Evolutionary conservation across 2,329 filamentous ascomycete species (phyloP), one percentile per base, ranked within the genome.

Genomic region (Pseudogymnoascus sp.): DNA sequence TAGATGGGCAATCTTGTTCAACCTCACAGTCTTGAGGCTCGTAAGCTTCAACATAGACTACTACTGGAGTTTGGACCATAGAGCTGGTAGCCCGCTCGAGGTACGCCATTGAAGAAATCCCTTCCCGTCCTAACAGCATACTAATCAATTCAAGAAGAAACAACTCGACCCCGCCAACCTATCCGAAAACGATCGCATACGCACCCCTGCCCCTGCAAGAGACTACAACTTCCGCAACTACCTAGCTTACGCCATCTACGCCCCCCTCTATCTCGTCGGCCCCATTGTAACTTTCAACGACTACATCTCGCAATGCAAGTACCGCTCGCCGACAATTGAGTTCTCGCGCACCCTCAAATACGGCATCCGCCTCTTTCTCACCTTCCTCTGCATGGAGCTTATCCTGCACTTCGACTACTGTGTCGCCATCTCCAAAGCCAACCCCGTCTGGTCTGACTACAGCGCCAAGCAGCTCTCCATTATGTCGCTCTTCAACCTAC

Each of bases 201-300:
- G 82, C 61, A 88, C 88, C 40, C 86, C 94, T 0, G 91, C 92
- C 3, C 81, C 84, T 54, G 74, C 82, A 0, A 74, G 77, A 29
- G 89, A 95, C 70, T 99, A 85, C 71, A 84, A 77, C 24, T 91
- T 94, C 75, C 85, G 87, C 66, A 96, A 95, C 75, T 97, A 96
- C 74, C 72, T 97, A 50, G 92, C 89, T 47, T 99, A 97, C 73
- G 79, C 86, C 39, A 83, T 97, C 63, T 99, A 99, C 72, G 91
- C 92, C 1, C 94, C 94, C 0, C 82, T 99, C 1, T 99, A 97
- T 74, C 82, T 99, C 33, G 84, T 92, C 0, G 94, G 94, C 0
- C 94, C 94, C 0, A 96, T 99, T 69, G 73, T 99, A 64, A 97
- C 92, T 10, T 99, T 97, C 79, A 99, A 99, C 75, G 95, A 99